Evolutionary conservation across 2,329 filamentous ascomycete species (phyloP).

Genomic region (Cadophora luteo-olivacea): DNA sequence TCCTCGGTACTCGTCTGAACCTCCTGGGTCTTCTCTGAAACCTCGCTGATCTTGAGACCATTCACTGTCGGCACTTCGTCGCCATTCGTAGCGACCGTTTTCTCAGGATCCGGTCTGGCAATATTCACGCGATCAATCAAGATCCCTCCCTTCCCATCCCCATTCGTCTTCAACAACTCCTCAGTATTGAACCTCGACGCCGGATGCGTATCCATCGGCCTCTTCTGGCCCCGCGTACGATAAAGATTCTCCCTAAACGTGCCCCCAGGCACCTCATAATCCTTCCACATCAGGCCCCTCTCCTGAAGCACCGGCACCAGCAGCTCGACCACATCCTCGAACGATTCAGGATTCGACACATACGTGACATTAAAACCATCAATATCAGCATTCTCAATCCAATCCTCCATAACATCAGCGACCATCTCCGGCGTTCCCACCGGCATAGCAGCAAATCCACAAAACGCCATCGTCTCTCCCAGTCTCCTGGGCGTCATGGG

Average conservation of each 20-base stretch:
- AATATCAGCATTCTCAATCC: conserved; percentile 71
- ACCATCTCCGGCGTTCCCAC: conserved; percentile 48
- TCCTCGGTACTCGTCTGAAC: no score
- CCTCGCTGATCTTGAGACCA: no score
- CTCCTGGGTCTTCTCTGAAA: no score
- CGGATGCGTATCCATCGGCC: no score
- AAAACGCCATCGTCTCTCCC: conserved; percentile 21
- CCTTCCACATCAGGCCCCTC: conserved; percentile 59
- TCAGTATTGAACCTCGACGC: no score
- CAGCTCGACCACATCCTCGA: conserved; percentile 56
- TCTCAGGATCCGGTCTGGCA: no score
- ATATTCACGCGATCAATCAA: no score
- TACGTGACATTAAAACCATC: conserved; percentile 79
- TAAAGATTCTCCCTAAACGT: conserved; percentile 66
- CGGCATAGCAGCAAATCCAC: conserved; percentile 47
- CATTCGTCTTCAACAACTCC: no score
- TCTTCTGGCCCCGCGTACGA: background rate
- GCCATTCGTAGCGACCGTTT: no score
- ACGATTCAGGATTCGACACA: conserved; percentile 67
- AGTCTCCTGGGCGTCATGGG: conserved; percentile 19
- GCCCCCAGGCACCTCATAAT: conserved; percentile 59
- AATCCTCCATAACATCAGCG: conserved; percentile 70
- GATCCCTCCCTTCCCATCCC: no score
- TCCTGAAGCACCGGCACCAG: conserved; percentile 66
- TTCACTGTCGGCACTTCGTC: no score